A percentile compares a stretch with the other conserved stretches of the same genome.
Evolutionary conservation across 768 basidiomycete genomes (phyloP).

Genomic region (Pleurotus eryngii): DNA sequence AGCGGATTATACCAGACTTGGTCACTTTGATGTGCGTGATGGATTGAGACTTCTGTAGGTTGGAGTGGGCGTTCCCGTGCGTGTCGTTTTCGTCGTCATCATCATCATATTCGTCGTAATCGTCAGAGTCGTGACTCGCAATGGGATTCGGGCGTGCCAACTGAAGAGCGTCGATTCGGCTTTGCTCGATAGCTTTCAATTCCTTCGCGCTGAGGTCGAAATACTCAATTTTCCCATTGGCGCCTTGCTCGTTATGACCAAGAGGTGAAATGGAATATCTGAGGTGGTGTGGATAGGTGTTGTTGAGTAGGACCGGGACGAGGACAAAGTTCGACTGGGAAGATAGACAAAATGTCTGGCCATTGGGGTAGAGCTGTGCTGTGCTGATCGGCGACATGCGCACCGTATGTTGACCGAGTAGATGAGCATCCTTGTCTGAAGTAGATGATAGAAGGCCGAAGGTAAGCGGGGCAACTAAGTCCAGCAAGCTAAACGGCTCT

Average conservation of each 20-base stretch:
- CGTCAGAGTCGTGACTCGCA: conserved; percentile 31
- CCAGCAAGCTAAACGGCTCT: conserved; percentile 44
- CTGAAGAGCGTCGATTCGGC: conserved; percentile 50
- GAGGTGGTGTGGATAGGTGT: conserved; percentile 71
- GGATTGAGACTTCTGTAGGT: conserved; percentile 72
- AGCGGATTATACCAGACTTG: conserved; percentile 70
- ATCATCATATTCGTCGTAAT: conserved; percentile 64
- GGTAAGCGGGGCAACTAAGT: conserved; percentile 45
- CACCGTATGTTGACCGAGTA: conserved; percentile 87
- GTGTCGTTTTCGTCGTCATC: conserved; percentile 45
- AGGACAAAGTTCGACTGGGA: conserved; percentile 50
- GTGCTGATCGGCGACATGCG: conserved; percentile 93
- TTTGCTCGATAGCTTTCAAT: conserved; percentile 62
- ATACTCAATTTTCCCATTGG: conserved; percentile 41
- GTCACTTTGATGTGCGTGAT: conserved; percentile 68
- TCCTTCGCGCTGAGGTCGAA: conserved; percentile 61
- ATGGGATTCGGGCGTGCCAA: conserved; percentile 34
- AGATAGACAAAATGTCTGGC: conserved; percentile 70
- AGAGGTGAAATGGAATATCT: conserved; percentile 74
- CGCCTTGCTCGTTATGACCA: conserved; percentile 37
- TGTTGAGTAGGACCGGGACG: conserved; percentile 86
- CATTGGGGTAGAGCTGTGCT: conserved; percentile 80
- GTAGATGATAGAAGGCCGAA: conserved; percentile 40
- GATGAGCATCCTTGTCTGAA: conserved; percentile 48
- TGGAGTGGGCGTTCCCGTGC: conserved; percentile 21